A percentile compares a stretch with the other conserved stretches of the same genome.
These are phyloP conservation scores for Tolypocladium sp. DNA, from an alignment of 2,329 filamentous ascomycete genomes.

Conservation along the genomic window DNA sequence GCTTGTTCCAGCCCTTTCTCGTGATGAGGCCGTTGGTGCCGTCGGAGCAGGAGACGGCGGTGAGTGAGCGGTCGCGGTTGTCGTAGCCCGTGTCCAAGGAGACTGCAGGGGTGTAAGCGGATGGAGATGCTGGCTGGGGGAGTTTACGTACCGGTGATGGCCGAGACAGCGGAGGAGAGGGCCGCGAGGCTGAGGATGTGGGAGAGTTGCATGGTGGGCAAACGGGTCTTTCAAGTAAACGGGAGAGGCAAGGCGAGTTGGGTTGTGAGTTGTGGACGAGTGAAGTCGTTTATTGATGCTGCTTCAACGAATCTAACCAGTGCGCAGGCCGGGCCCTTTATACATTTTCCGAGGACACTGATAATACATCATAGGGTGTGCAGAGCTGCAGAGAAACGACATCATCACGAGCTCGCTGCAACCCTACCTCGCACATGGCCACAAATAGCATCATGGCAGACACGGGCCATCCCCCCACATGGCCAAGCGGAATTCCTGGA, in stretches of 20 bases:
- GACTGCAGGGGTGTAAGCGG: constrained; percentile 29
- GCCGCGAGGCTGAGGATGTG: constrained; percentile 29
- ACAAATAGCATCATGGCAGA: background rate
- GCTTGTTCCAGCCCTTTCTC: constrained; percentile 48
- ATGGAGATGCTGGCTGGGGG: background rate
- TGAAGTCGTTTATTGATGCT: background rate
- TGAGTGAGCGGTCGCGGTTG: constrained; percentile 43
- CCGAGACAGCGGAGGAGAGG: constrained; percentile 25
- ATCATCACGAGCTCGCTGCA: background rate
- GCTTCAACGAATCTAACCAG: background rate
- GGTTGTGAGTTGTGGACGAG: background rate
- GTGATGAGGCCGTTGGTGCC: constrained; percentile 58
- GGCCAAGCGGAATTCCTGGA: background rate
- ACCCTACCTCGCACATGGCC: background rate
- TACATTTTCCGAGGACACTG: background rate
- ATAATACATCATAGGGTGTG: background rate
- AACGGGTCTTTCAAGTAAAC: background rate
- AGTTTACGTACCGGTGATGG: constrained; percentile 20
- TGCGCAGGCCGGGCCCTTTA: background rate
- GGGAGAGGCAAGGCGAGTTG: background rate
- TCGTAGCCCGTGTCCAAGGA: constrained; percentile 70
- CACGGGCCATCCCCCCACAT: background rate
- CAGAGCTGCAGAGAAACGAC: background rate
- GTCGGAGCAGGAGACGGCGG: constrained; percentile 55
- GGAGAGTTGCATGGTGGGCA: constrained; percentile 34